Evolutionary conservation across 2,329 filamentous ascomycete genomes (phyloP).

Genomic region (Botryosphaeria agaves): DNA sequence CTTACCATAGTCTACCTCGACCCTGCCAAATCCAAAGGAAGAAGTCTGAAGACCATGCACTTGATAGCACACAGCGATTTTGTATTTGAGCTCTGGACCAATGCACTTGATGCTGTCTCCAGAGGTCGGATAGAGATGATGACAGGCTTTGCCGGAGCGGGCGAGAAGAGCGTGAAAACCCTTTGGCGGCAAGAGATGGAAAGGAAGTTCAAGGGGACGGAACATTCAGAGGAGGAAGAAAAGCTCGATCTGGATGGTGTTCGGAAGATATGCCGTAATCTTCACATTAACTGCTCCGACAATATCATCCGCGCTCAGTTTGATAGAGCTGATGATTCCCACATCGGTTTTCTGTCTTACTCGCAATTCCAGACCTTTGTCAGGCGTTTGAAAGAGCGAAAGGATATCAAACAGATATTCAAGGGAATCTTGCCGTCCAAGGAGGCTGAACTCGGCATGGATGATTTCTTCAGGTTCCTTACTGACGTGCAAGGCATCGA

Average conservation of each 20-base stretch:
- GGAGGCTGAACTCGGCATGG: slow-evolving; percentile 46
- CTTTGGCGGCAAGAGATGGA: slow-evolving; percentile 82
- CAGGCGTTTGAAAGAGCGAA: slow-evolving; percentile 62
- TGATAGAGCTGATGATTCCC: slow-evolving; percentile 47
- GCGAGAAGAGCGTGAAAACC: slow-evolving; percentile 60
- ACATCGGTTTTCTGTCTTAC: slow-evolving; percentile 54
- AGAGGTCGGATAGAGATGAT: slow-evolving; percentile 80
- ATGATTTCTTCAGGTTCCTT: slow-evolving; percentile 64
- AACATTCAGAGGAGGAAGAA: slow-evolving; percentile 40
- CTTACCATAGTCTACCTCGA: slow-evolving; percentile 82
- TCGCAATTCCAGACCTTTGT: slow-evolving; percentile 73
- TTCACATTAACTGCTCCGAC: slow-evolving; percentile 82
- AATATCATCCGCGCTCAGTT: slow-evolving; percentile 60
- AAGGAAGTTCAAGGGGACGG: slow-evolving; percentile 40
- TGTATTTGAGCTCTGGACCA: slow-evolving; percentile 63
- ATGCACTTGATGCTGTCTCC: slow-evolving; percentile 67
- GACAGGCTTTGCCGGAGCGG: slow-evolving; percentile 62
- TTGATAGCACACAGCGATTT: slow-evolving; percentile 61
- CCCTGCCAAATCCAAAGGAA: slow-evolving; percentile 57
- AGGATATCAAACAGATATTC: slow-evolving; percentile 65
- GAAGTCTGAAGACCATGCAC: slow-evolving; percentile 61
- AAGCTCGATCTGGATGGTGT: slow-evolving; percentile 63
- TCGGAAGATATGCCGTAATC: slow-evolving; percentile 66
- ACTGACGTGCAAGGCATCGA: slow-evolving; percentile 58
- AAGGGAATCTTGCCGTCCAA: slow-evolving; percentile 33